Conservation (phyloP, 2,329 filamentous ascomycete genomes). For the Monilinia laxa region DNA sequence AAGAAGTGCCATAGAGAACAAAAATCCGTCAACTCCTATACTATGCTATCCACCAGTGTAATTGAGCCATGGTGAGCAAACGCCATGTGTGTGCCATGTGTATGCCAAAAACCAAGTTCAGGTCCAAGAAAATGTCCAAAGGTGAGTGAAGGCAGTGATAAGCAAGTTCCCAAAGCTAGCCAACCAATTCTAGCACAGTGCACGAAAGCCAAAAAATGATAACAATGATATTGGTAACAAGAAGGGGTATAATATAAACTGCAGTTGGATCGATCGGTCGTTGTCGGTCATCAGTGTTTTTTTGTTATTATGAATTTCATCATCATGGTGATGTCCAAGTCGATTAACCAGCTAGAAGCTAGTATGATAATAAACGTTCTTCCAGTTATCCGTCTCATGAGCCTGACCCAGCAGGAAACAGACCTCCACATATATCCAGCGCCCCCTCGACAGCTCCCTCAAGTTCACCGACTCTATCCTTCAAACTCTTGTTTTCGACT, state of each 20-base stretch:
- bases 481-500: slow-evolving; percentile 62
- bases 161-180: neutral
- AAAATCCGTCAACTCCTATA: slow-evolving; percentile 17
- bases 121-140: slow-evolving; percentile 17
- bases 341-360: slow-evolving; percentile 7
- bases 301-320: slow-evolving; percentile 5
- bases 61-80: slow-evolving; percentile 11
- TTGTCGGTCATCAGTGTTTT: slow-evolving; percentile 15
- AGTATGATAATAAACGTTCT: neutral
- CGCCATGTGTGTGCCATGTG: slow-evolving; percentile 6
- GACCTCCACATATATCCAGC: slow-evolving; percentile 42
- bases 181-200: slow-evolving; percentile 5
- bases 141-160: neutral
- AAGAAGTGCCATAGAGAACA: neutral
- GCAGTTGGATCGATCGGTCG: slow-evolving; percentile 1
- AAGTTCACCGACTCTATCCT: slow-evolving; percentile 57
- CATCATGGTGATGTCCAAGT: slow-evolving; percentile 3
- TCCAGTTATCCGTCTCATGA: slow-evolving; percentile 3
- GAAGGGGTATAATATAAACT: slow-evolving; percentile 19
- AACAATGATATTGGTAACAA: neutral
- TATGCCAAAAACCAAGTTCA: slow-evolving; percentile 21
- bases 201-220: neutral
- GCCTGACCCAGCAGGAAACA: slow-evolving; percentile 7
- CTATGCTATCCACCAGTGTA: neutral
- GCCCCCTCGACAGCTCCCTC: slow-evolving; percentile 62